phyloP scores from a whole-genome alignment of 2,329 filamentous ascomycete genomes.

The Beauveria bassiana region DNA sequence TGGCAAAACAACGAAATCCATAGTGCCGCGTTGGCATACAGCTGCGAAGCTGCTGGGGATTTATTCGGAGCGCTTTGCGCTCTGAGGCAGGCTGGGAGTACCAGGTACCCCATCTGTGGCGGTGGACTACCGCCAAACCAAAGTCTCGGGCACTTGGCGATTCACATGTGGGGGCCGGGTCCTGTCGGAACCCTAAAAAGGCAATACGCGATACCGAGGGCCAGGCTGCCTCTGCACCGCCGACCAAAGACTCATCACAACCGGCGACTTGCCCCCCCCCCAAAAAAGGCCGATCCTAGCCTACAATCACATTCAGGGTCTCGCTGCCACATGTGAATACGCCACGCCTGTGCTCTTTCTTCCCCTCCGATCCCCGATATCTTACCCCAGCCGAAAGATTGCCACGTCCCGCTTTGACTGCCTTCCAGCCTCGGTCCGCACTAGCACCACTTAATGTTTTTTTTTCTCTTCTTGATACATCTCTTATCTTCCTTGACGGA shows the following conservation, averaged over 20 bases:
- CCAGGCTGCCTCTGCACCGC: background rate
- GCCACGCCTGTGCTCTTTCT: no score
- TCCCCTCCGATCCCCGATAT: no score
- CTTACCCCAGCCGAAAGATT: background rate
- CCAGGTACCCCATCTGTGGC: background rate
- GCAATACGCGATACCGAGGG: constrained; percentile 1
- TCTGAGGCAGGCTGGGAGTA: background rate
- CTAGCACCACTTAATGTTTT: background rate
- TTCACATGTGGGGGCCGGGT: constrained; percentile 5
- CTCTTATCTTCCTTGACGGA: background rate
- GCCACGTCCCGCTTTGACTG: background rate
- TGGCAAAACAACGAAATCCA: background rate
- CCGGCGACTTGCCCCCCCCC: background rate
- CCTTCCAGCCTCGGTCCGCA: background rate
- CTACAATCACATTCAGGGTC: constrained; percentile 2
- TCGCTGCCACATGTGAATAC: constrained; percentile 3
- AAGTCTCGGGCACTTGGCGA: background rate
- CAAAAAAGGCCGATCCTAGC: background rate
- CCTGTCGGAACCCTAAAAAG: constrained; percentile 5
- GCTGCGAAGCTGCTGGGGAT: background rate
- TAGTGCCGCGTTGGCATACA: background rate
- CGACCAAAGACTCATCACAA: background rate
- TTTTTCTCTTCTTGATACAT: constrained; percentile 1
- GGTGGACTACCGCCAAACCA: background rate
- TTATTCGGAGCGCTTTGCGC: background rate